Conservation (phyloP, 1,284 basidiomycete species). For the Omphalotus olearius region DNA sequence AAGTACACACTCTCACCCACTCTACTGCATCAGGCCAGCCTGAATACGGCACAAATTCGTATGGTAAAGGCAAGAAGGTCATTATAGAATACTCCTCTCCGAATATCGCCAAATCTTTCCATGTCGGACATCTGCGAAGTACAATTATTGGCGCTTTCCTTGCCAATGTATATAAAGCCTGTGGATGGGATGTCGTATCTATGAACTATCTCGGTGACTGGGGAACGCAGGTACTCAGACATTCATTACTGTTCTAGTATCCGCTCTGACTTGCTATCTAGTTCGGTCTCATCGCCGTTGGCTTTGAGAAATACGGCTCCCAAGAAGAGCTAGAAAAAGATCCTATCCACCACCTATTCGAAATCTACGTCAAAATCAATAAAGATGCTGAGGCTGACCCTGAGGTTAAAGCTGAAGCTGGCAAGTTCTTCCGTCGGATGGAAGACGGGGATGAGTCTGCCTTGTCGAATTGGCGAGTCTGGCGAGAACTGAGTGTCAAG, state of each 20-base stretch:
- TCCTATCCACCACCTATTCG: slow-evolving; percentile 93
- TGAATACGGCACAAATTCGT: slow-evolving; percentile 71
- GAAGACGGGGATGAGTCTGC: slow-evolving; percentile 88
- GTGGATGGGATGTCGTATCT: slow-evolving; percentile 88
- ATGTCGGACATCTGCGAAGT: slow-evolving; percentile 94
- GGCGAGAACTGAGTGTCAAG: slow-evolving; percentile 89
- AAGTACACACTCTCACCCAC: slow-evolving; percentile 77
- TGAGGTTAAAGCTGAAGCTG: slow-evolving; percentile 78
- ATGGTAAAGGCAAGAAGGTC: slow-evolving; percentile 78
- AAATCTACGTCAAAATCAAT: slow-evolving; percentile 95
- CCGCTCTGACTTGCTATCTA: slow-evolving; percentile 20
- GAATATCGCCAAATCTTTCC: slow-evolving; percentile 99
- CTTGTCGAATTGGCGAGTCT: slow-evolving; percentile 86
- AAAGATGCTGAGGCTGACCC: slow-evolving; percentile 75
- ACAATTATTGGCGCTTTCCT: slow-evolving; percentile 98
- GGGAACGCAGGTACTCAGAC: slow-evolving; percentile 74
- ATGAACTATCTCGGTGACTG: slow-evolving; percentile 96
- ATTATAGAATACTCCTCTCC: slow-evolving; percentile 92
- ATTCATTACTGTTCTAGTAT: not conserved
- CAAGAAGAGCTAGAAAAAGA: slow-evolving; percentile 82
- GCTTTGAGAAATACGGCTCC: slow-evolving; percentile 90
- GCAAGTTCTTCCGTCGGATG: slow-evolving; percentile 94
- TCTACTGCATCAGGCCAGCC: slow-evolving; percentile 46
- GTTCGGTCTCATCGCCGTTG: slow-evolving; percentile 88
- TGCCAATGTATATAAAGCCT: slow-evolving; percentile 87